These are phyloP conservation scores for Viridothelium virens DNA, from an alignment of 495 filamentous ascomycete species.

Conservation along the genomic window DNA sequence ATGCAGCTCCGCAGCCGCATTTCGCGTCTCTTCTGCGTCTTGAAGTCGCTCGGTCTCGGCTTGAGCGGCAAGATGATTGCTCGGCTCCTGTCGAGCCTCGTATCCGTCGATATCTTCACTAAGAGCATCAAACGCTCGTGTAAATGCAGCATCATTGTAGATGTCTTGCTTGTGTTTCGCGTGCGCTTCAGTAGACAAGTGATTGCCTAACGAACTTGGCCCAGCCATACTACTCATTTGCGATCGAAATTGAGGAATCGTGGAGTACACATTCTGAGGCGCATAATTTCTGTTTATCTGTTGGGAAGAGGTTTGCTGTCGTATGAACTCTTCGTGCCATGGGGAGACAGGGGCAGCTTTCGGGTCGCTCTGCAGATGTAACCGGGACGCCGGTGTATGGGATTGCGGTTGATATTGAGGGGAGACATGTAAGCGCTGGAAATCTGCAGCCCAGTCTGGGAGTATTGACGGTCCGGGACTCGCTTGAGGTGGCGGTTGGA, in stretches of 20 bases:
- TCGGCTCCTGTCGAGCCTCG: not conserved
- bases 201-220: not conserved
- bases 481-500: constrained; percentile 16
- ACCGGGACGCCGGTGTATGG: constrained; percentile 19
- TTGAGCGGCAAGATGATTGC: constrained; percentile 5
- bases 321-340: constrained; percentile 35
- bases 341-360: constrained; percentile 20
- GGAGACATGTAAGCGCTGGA: constrained; percentile 33
- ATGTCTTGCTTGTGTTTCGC: not conserved
- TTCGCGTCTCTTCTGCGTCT: constrained; percentile 3
- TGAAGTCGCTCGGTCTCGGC: not conserved
- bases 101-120: constrained; percentile 22
- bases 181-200: not conserved
- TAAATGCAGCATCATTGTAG: constrained; percentile 59
- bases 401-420: constrained; percentile 13
- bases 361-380: constrained; percentile 13
- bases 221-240: not conserved
- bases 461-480: constrained; percentile 21
- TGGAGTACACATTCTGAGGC: constrained; percentile 3
- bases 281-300: not conserved
- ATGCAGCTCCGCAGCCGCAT: constrained; percentile 1
- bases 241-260: not conserved
- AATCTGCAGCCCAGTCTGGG: constrained; percentile 36
- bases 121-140: constrained; percentile 50
- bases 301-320: constrained; percentile 5